Base-by-base conservation (phyloP, 805 yeast species). In the Teunomyces barrocoloradensis region DNA sequence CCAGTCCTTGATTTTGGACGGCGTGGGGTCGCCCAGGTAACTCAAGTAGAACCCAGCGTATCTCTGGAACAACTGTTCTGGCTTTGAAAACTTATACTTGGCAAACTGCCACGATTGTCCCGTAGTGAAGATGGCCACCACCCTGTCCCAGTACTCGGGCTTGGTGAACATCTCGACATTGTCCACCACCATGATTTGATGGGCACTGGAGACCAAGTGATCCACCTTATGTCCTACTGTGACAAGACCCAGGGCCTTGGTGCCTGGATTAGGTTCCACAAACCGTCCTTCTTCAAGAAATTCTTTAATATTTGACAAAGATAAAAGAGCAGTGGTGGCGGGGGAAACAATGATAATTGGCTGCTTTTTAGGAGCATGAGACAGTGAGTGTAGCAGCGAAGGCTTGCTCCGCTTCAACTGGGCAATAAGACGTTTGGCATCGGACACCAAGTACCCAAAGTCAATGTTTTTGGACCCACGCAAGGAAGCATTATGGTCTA, bases 31-130 rank as follows among this genome's bases (percentile, higher is more conserved):
- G 29, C 89, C 91, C 50, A 79, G 78, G 67, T 82, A 90, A 38
- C 83, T 76, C 55, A 90, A 75, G 58, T 81, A 87, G 61, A 81
- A 91, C 2, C 99, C 99, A 50, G 85, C 82, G 54, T 87, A 87
- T 55, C 81, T 83, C 59, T 86, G 94, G 66, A 94, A 94, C 53
- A 94, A 74, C 38, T 74, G 74, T 50, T 85, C 82, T 2, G 99
- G 97, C 46, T 84, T 81, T 34, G 82, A 76, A 82, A 90, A 86
- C 62, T 85, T 87, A 68, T 92, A 94, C 58, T 83, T 81, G 60
- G 87, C 81, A 69, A 94, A 89, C 69, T 94, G 99, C 99, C 99
- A 94, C 46, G 84, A 76, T 70, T 94, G 99, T 10, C 99, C 99
- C 9, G 97, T 92, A 13, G 97, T 92, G 71, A 94, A 85, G 33